A percentile compares a stretch with the other conserved stretches of the same genome.
phyloP scores from a whole-genome alignment of 805 yeast genomes.

The Kluyveromyces nonfermentans region DNA sequence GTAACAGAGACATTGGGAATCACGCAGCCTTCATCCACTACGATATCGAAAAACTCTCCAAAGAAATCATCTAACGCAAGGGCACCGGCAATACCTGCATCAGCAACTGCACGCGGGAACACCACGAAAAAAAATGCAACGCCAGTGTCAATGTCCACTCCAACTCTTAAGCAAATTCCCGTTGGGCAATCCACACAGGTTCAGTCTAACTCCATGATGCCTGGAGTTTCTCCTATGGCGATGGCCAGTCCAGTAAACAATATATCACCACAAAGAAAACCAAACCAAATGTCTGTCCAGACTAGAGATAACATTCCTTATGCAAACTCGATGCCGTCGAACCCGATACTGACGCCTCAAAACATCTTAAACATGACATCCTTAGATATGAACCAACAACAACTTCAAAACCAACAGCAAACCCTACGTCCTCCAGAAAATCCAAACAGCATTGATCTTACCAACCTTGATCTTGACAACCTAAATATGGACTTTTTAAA shows the following conservation, averaged over 20 bases:
- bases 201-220: slow-evolving; percentile 1
- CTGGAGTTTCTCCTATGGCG: slow-evolving; percentile 16
- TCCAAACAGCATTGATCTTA: slow-evolving; percentile 10
- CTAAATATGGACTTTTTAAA: slow-evolving; percentile 26
- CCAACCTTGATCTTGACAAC: slow-evolving; percentile 22
- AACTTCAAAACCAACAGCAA: slow-evolving; percentile 7
- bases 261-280: slow-evolving; percentile 12
- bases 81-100: slow-evolving; percentile 2
- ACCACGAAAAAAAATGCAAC: neutral
- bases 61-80: slow-evolving; percentile 15
- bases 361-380: slow-evolving; percentile 9
- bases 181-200: slow-evolving; percentile 11
- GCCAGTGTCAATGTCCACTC: neutral
- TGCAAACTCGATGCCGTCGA: neutral
- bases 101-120: neutral
- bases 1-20: slow-evolving; percentile 1
- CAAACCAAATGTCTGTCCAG: neutral
- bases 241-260: slow-evolving; percentile 18
- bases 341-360: slow-evolving; percentile 6
- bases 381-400: slow-evolving; percentile 7
- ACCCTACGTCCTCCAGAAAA: slow-evolving; percentile 2
- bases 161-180: slow-evolving; percentile 3
- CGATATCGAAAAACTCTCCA: slow-evolving; percentile 9
- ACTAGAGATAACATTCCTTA: neutral
- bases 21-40: slow-evolving; percentile 10